phyloP scores from a whole-genome alignment of 169 alveolate genomes.

The Miamiensis avidus region DNA sequence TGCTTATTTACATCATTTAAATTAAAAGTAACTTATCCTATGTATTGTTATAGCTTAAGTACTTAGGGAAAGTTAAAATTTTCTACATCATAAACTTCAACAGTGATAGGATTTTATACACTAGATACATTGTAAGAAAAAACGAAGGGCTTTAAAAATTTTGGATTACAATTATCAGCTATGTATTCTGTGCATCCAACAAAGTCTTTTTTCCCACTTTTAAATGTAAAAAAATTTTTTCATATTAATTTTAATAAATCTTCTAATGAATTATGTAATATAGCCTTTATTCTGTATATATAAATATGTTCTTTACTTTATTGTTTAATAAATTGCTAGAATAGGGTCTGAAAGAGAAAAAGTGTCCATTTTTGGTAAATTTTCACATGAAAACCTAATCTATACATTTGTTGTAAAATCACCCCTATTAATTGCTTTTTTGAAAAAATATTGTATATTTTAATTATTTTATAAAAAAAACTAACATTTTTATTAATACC shows the following conservation, averaged over 20 bases:
- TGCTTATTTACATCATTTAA: conserved; percentile 23
- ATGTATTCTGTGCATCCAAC: conserved; percentile 68
- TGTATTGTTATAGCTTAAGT: conserved; percentile 1
- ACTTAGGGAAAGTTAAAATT: conserved; percentile 33
- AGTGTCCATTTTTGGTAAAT: conserved; percentile 66
- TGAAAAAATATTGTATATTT: not conserved
- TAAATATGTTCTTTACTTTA: conserved; percentile 50
- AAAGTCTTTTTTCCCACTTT: conserved; percentile 25
- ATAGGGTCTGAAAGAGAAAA: conserved; percentile 63
- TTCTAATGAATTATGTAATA: conserved; percentile 22
- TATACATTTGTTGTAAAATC: conserved; percentile 40
- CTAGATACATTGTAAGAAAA: conserved; percentile 66
- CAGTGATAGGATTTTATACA: conserved; percentile 34
- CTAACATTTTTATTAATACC: not conserved
- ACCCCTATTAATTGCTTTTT: conserved; percentile 28
- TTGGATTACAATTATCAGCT: conserved; percentile 55
- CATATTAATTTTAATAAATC: conserved; percentile 23
- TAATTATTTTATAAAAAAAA: not conserved
- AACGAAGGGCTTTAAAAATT: conserved; percentile 55
- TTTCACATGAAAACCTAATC: conserved; percentile 49
- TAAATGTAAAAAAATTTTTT: not conserved
- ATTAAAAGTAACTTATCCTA: conserved; percentile 17
- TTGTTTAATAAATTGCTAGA: conserved; percentile 40
- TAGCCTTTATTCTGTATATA: conserved; percentile 1
- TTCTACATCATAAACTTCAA: conserved; percentile 57